A percentile compares a stretch with the other conserved stretches of the same genome.
Conservation (phyloP, 768 basidiomycete species). For the Kwoniella sp. region DNA sequence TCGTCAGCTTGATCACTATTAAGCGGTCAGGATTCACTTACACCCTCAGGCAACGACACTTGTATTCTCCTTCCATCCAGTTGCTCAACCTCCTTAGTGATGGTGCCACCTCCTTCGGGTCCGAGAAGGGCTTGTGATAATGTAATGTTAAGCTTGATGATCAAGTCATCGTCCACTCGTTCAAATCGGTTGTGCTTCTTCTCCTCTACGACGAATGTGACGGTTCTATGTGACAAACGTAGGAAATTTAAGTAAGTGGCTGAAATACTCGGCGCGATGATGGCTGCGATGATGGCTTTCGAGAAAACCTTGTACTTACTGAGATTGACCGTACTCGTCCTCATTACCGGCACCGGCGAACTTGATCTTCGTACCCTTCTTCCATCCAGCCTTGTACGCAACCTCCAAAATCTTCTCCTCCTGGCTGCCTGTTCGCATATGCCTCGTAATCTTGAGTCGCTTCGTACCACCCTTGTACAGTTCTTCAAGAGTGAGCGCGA, state of each 20-base stretch:
- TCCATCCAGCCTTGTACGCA: constrained; percentile 78
- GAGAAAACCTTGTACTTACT: constrained; percentile 58
- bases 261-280: constrained; percentile 68
- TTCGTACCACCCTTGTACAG: constrained; percentile 83
- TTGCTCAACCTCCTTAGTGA: constrained; percentile 68
- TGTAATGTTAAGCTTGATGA: constrained; percentile 65
- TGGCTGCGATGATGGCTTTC: neutral
- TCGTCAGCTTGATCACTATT: neutral
- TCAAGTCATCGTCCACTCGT: constrained; percentile 78
- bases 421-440: constrained; percentile 68
- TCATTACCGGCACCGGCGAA: constrained; percentile 76
- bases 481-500: constrained; percentile 82
- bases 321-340: constrained; percentile 53
- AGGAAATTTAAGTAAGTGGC: neutral
- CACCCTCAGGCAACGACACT: constrained; percentile 64
- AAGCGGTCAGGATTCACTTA: constrained; percentile 27
- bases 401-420: constrained; percentile 97
- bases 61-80: constrained; percentile 80
- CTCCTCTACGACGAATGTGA: constrained; percentile 95
- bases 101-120: constrained; percentile 56
- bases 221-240: constrained; percentile 61
- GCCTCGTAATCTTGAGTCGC: constrained; percentile 81
- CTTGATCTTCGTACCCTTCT: constrained; percentile 89
- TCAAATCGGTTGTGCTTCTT: constrained; percentile 78
- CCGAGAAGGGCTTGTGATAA: constrained; percentile 82